phyloP scores from a whole-genome alignment of 176 grass and related monocot species.

The Secale cereale region DNA sequence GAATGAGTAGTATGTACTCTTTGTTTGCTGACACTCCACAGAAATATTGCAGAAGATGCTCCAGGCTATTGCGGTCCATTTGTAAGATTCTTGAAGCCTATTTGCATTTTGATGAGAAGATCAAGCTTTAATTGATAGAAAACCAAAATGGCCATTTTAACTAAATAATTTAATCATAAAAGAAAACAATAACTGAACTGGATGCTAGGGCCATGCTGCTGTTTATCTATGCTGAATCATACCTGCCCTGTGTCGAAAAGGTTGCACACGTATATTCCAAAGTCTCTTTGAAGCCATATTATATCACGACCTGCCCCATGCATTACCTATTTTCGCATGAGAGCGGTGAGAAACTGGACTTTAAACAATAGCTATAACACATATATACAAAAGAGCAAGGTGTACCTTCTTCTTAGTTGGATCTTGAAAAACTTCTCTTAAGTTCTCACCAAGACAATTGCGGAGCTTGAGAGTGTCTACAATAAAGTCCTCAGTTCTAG shows the following conservation, averaged over 20 bases:
- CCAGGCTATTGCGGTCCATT: conserved; percentile 87
- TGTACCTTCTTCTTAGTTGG: conserved; percentile 77
- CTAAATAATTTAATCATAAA: conserved; percentile 3
- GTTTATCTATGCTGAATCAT: conserved; percentile 20
- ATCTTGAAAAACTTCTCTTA: conserved; percentile 80
- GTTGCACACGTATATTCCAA: conserved; percentile 90
- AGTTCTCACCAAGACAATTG: conserved; percentile 69
- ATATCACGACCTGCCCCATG: conserved; percentile 96
- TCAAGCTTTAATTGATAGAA: conserved; percentile 29
- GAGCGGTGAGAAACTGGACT: conserved; percentile 28
- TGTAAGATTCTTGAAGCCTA: conserved; percentile 87
- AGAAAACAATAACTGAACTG: conserved; percentile 1
- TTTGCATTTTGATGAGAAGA: conserved; percentile 28
- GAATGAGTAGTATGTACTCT: conserved; percentile 53
- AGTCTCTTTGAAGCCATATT: conserved; percentile 91
- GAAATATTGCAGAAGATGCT: conserved; percentile 87
- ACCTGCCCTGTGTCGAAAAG: conserved; percentile 98
- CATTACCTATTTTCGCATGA: conserved; percentile 61
- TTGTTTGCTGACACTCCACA: conserved; percentile 90
- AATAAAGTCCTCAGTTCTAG: conserved; percentile 90
- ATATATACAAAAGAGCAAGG: conserved; percentile 19
- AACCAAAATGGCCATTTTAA: not conserved
- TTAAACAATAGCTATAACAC: conserved; percentile 1
- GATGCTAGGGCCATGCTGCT: conserved; percentile 1
- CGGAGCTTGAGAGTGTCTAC: conserved; percentile 91